These are phyloP conservation scores for Corrigiola litoralis DNA, from an alignment of 179 eudicot species.

Conservation along the genomic window DNA sequence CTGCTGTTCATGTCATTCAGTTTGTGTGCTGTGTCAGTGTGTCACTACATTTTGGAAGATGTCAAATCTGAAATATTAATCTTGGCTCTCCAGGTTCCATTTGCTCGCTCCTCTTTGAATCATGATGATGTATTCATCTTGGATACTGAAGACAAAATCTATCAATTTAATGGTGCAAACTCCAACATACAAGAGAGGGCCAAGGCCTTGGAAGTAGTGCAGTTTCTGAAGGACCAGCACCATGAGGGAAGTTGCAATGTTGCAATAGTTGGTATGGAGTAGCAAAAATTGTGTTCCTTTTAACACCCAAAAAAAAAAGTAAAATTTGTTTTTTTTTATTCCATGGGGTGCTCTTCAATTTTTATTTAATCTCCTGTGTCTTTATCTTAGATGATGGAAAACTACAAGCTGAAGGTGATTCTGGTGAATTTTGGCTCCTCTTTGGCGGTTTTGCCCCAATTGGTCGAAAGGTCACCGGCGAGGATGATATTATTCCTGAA, in stretches of 20 bases:
- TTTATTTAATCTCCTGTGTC: constrained; percentile 6
- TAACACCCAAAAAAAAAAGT: no score
- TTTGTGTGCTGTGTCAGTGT: background rate
- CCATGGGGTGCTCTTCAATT: constrained; percentile 5
- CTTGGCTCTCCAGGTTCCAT: constrained; percentile 68
- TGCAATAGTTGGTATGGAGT: constrained; percentile 79
- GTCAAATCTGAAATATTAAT: background rate
- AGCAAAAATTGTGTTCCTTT: constrained; percentile 3
- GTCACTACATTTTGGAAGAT: background rate
- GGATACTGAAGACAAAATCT: constrained; percentile 84
- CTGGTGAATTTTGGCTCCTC: constrained; percentile 94
- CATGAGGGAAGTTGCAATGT: constrained; percentile 77
- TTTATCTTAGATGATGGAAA: constrained; percentile 78
- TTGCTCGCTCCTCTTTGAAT: constrained; percentile 82
- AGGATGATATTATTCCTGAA: constrained; percentile 79
- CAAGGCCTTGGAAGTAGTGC: constrained; percentile 90
- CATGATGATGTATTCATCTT: constrained; percentile 93
- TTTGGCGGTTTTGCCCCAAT: constrained; percentile 99
- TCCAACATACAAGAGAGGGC: constrained; percentile 97
- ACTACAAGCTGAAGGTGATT: constrained; percentile 81
- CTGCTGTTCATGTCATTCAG: background rate
- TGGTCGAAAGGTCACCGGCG: constrained; percentile 69
- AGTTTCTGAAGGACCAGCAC: constrained; percentile 71
- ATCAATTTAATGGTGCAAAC: constrained; percentile 91
- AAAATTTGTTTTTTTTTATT: background rate